Conservation (phyloP, 2,329 filamentous ascomycete genomes). For the Spiromastix sp. region DNA sequence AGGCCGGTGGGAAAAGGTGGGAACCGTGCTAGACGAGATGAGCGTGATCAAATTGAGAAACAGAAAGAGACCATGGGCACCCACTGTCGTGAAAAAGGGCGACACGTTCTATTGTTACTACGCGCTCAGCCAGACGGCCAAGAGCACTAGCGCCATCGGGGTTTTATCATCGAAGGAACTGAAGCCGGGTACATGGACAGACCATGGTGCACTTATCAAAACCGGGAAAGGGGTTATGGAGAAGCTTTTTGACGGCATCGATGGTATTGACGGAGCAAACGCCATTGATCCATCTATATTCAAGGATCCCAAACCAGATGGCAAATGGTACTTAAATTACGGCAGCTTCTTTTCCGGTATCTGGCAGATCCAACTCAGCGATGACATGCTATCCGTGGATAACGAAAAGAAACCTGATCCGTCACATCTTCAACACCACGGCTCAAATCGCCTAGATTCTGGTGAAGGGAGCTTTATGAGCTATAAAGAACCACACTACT, state of each 20-base stretch:
- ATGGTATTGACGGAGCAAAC: no score
- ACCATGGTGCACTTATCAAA: constrained; percentile 26
- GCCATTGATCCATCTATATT: constrained; percentile 26
- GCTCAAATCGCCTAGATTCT: constrained; percentile 14
- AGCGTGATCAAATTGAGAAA: constrained; percentile 22
- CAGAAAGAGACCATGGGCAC: constrained; percentile 25
- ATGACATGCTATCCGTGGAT: constrained; percentile 21
- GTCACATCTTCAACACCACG: constrained; percentile 19
- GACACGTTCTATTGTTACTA: constrained; percentile 29
- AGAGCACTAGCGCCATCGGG: constrained; percentile 26
- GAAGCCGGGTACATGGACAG: constrained; percentile 20
- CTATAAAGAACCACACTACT: constrained; percentile 26
- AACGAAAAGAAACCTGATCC: constrained; percentile 15
- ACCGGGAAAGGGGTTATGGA: constrained; percentile 19
- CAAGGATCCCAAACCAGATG: constrained; percentile 17
- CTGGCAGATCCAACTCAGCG: constrained; percentile 24
- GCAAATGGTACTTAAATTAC: constrained; percentile 22
- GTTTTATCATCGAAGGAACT: constrained; percentile 22
- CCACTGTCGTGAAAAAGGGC: constrained; percentile 20
- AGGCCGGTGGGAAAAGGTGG: constrained; percentile 24
- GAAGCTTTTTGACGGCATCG: constrained; percentile 20
- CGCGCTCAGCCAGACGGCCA: constrained; percentile 19
- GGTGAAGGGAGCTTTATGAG: constrained; percentile 28
- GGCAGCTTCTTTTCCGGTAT: constrained; percentile 28
- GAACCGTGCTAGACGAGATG: constrained; percentile 20